Evolutionary conservation across 768 basidiomycete genomes (phyloP), one percentile per base, ranked within the genome.

Genomic region (Trametes meyenii): DNA sequence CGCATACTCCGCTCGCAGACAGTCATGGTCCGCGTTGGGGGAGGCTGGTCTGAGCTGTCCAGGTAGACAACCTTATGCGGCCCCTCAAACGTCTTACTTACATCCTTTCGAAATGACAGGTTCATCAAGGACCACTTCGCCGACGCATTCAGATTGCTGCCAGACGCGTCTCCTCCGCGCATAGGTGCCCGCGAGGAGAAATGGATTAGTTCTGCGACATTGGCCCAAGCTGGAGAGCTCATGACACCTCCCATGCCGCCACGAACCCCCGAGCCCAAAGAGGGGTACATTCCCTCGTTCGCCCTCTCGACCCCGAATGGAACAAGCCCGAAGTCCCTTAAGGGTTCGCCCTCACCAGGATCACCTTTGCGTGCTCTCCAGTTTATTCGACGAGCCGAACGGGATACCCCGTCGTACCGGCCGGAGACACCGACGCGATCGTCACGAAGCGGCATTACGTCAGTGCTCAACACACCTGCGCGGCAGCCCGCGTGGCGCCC

Each of bases 1-100:
- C 84, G 95, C 26, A 96, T 96, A 48, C 76, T 96, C 26, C 86
- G 94, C 12, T 94, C 90, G 1, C 90, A 94, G 68, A 94, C 91
- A 0, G 94, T 96, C 64, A 97, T 97, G 95, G 95, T 98, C 45
- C 85, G 95, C 61, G 93, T 97, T 14, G 95, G 95, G 26, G 96
- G 96, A 38, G 96, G 96, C 17, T 98, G 95, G 95, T 78, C 85
- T 57, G 94, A 96, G 73, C 75, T 98, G 54, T 93, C 92, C 19
- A 94, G 87, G 94, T 96, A 72, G 48, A 88, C 79, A 17, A 11
- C 5, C 7, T 26, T 14, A 33, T 5, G 7, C 24, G 48, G 12
- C 8, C 33, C 16, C 42, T 1, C 19, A 51, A 19, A 19, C 35
- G 5, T 6, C 5, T n/a, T 17, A 13, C 46, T 51, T 17, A 51